Evolutionary conservation across 805 yeast genomes (phyloP), one percentile per base, ranked within the genome.

Genomic region (Jamesozyma rosinii): DNA sequence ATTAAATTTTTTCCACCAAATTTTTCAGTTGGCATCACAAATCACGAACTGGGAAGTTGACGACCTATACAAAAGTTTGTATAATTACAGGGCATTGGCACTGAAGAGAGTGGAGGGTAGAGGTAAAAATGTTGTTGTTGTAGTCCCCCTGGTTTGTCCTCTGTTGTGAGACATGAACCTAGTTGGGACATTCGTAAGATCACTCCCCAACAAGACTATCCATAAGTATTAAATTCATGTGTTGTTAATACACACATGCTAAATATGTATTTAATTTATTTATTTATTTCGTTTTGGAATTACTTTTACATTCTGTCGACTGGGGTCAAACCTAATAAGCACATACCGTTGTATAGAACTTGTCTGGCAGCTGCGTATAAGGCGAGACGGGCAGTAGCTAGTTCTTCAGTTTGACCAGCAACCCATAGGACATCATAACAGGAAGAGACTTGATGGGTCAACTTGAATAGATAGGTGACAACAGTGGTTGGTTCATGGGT

Each of bases 381-480:
- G 3, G 97, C 96, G 66, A 90, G 72, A 68, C 97, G 83, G 26
- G 97, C 96, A 44, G 74, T 64, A 42, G 97, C 90, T 57, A 92
- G 71, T 41, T 83, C 89, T 59, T 77, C 76, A 49, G 81, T 83
- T 70, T 92, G 97, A 49, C 97, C 97, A 52, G 95, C 87, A 49
- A 92, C 97, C 95, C 98, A 87, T 61, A 92, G 72, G 41, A 85
- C 81, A 59, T 88, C 95, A 69, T 92, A 92, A 67, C 96, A 85
- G n/a, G 92, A 84, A 15, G 97, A 88, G 39, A 92, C 95, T 65
- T 81, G 83, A 64, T 92, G 98, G 13, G 97, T 79, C 57, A 92
- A 74, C 66, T 76, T 83, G 79, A 92, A 92, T 61, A 92, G 71
- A 65, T 87, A 92, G 13, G 97, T 90, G 47, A 92, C 96, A 44